Conservation (phyloP, 2,329 filamentous ascomycete species). For the Trichophyton equinum region DNA sequence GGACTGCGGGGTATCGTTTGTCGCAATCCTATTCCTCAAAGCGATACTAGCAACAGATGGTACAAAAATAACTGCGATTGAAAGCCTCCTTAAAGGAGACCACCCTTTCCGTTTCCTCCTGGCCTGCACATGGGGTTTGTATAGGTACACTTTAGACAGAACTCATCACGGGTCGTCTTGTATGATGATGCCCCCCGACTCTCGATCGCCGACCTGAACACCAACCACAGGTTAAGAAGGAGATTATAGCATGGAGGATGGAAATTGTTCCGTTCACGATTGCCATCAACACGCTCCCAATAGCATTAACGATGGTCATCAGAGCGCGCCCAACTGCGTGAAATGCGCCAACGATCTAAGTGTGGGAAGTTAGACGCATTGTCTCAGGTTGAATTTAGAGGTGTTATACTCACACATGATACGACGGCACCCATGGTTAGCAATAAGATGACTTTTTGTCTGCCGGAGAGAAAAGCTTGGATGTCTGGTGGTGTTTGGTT, state of each 20-base stretch:
- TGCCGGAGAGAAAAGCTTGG: not conserved
- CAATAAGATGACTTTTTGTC: not conserved
- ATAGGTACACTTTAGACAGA: slow-evolving; percentile 3
- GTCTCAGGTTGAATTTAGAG: slow-evolving; percentile 15
- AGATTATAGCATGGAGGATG: slow-evolving; percentile 54
- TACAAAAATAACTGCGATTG: not conserved
- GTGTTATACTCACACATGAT: slow-evolving; percentile 54
- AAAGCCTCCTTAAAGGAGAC: not conserved
- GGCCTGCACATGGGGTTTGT: not conserved
- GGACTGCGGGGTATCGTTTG: not conserved
- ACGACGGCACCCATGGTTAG: slow-evolving; percentile 66
- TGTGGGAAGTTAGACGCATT: not conserved
- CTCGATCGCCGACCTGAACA: slow-evolving; percentile 19
- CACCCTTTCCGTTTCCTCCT: not conserved
- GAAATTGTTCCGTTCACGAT: slow-evolving; percentile 56
- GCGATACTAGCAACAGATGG: not conserved
- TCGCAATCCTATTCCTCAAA: not conserved
- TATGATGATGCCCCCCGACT: not conserved
- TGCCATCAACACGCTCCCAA: slow-evolving; percentile 51
- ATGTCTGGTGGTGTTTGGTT: not conserved
- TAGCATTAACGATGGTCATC: slow-evolving; percentile 56
- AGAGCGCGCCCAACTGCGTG: slow-evolving; percentile 52
- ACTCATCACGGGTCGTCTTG: slow-evolving; percentile 8
- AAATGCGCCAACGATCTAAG: slow-evolving; percentile 47
- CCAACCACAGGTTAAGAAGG: slow-evolving; percentile 44